Evolutionary conservation across 768 basidiomycete genomes (phyloP).

Genomic region (Nidularia pulvinata): DNA sequence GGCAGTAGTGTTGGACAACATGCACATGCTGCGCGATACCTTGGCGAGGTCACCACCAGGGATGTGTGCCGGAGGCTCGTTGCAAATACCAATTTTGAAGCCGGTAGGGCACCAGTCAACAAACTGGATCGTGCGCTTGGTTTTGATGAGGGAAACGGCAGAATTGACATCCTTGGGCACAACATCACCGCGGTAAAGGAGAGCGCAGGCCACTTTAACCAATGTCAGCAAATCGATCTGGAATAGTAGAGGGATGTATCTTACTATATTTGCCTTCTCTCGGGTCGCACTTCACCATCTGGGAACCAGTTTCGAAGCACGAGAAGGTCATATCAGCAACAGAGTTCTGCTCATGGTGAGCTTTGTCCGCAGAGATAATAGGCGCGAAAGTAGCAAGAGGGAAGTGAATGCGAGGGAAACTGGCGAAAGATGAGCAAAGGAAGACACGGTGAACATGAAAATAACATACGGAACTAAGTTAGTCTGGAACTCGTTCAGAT

Average conservation of each 20-base stretch:
- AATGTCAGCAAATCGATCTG: conserved; percentile 9
- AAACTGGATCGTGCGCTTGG: conserved; percentile 97
- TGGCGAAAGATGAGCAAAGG: conserved; percentile 23
- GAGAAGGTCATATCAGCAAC: conserved; percentile 98
- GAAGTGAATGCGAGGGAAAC: conserved; percentile 99
- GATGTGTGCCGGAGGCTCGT: conserved; percentile 90
- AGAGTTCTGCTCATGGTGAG: conserved; percentile 95
- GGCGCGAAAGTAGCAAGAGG: conserved; percentile 96
- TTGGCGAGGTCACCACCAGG: conserved; percentile 97
- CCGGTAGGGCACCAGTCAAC: conserved; percentile 99
- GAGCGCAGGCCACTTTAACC: conserved; percentile 79
- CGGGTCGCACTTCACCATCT: conserved; percentile 96
- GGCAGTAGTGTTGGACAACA: conserved; percentile 94
- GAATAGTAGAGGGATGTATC: conserved; percentile 20
- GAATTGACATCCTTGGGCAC: conserved; percentile 96
- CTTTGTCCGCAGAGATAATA: conserved; percentile 94
- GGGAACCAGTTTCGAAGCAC: conserved; percentile 96
- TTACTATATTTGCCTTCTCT: conserved; percentile 98
- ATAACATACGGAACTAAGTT: conserved; percentile 91
- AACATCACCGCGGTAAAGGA: conserved; percentile 95
- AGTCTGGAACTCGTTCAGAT: conserved; percentile 98
- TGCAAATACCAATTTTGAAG: conserved; percentile 99
- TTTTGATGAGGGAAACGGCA: conserved; percentile 94
- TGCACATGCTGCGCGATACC: conserved; percentile 92
- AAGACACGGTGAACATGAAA: neutral